Evolutionary conservation across 352 stramenopile species (phyloP).

Genomic region (Phytophthora ramorum): DNA sequence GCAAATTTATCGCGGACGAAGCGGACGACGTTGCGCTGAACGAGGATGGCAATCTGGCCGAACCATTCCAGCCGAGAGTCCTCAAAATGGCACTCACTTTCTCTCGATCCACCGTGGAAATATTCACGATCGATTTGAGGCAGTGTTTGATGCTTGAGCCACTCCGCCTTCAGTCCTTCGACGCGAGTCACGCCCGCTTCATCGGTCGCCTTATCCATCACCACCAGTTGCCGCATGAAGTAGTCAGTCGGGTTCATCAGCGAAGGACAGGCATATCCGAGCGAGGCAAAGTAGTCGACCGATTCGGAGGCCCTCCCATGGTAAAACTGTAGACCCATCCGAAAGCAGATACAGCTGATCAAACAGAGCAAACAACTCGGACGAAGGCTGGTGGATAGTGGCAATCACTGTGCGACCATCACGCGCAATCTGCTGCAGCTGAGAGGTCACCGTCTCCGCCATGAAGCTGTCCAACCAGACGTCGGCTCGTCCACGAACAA

Average conservation of each 20-base stretch:
- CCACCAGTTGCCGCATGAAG: constrained; percentile 51
- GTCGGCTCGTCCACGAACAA: constrained; percentile 84
- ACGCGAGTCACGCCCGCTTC: constrained; percentile 28
- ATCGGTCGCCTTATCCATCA: constrained; percentile 40
- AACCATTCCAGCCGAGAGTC: constrained; percentile 16
- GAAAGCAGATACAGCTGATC: constrained; percentile 44
- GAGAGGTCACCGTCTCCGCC: constrained; percentile 46
- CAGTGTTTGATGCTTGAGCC: constrained; percentile 19
- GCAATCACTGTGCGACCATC: constrained; percentile 84
- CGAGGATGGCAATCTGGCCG: constrained; percentile 33
- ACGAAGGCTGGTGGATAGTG: constrained; percentile 86
- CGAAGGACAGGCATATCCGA: constrained; percentile 36
- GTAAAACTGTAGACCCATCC: constrained; percentile 39
- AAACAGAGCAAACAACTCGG: constrained; percentile 48
- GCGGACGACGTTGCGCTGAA: constrained; percentile 34
- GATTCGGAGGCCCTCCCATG: constrained; percentile 42
- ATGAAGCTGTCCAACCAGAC: constrained; percentile 56
- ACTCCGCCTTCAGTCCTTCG: constrained; percentile 29
- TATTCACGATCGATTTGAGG: not conserved
- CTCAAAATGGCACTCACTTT: not conserved
- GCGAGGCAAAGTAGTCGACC: constrained; percentile 38
- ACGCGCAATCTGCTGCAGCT: constrained; percentile 70
- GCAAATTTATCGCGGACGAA: constrained; percentile 33
- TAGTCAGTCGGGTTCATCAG: constrained; percentile 51
- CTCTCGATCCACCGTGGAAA: not conserved